Conservation (phyloP, 257 asterid species). For the Solanum microdontum region DNA sequence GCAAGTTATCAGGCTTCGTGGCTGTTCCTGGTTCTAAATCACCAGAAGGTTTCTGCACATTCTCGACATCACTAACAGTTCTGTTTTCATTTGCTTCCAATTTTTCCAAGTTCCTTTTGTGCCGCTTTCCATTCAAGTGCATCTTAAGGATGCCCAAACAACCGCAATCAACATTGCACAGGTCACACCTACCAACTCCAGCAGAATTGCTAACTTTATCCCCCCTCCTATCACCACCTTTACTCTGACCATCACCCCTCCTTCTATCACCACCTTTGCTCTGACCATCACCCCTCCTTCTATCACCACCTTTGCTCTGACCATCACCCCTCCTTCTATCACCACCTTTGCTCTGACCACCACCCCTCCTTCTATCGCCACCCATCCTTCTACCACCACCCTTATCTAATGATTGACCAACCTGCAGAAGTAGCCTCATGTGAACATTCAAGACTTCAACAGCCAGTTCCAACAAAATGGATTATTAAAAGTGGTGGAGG, state of each 20-base stretch:
- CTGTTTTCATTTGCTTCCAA: not conserved
- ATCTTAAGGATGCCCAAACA: slow-evolving; percentile 7
- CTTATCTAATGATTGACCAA: not conserved
- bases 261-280: not conserved
- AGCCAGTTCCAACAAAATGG: not conserved
- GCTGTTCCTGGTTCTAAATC: not conserved
- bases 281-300: not conserved
- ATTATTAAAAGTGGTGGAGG: not conserved
- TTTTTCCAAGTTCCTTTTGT: slow-evolving; percentile 11
- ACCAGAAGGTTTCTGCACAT: not conserved
- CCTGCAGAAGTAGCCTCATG: slow-evolving; percentile 5
- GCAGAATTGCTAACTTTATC: not conserved
- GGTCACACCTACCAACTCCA: slow-evolving; percentile 11
- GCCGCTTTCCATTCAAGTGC: slow-evolving; percentile 22
- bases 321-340: not conserved
- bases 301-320: not conserved
- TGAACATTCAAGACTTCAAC: not conserved
- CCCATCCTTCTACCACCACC: not conserved
- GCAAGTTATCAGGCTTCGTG: not conserved
- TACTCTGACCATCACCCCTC: not conserved
- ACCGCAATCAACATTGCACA: slow-evolving; percentile 13
- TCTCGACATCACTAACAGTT: not conserved
- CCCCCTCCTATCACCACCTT: not conserved
- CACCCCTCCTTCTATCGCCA: not conserved
- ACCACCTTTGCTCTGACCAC: not conserved